Percentiles rank a stretch among this genome's conserved stretches.
These are phyloP conservation scores for Venturia asperata DNA, from an alignment of 2,329 filamentous ascomycete species.

Conservation along the genomic window DNA sequence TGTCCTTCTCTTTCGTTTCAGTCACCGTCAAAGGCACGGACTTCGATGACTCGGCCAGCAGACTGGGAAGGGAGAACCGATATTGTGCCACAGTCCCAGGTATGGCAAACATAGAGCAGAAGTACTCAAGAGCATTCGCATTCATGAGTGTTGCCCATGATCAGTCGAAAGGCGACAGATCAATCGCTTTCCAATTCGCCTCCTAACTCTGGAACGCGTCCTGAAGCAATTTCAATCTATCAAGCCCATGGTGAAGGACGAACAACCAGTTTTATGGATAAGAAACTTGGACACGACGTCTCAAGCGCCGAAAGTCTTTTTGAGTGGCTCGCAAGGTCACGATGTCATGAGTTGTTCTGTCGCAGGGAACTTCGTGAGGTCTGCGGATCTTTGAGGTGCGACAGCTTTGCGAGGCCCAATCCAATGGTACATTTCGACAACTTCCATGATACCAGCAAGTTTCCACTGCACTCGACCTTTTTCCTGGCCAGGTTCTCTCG, in stretches of 20 bases:
- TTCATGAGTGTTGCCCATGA: too few species aligned
- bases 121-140: too few species aligned
- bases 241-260: too few species aligned
- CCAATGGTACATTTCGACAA: neutral
- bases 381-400: neutral
- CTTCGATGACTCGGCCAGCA: neutral
- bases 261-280: too few species aligned
- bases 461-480: neutral
- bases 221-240: too few species aligned
- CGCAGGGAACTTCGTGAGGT: neutral
- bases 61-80: neutral
- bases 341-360: neutral
- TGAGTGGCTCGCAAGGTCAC: neutral
- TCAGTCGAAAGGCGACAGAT: too few species aligned
- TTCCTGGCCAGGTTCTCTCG: neutral
- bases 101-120: too few species aligned
- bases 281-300: neutral
- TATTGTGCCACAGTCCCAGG: neutral
- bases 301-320: neutral
- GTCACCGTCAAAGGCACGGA: neutral
- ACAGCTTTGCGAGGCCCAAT: neutral
- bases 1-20: neutral
- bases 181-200: too few species aligned
- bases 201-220: too few species aligned
- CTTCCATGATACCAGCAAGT: neutral